These are phyloP conservation scores for Russula sp. DNA, from an alignment of 768 basidiomycete genomes.

Conservation along the genomic window DNA sequence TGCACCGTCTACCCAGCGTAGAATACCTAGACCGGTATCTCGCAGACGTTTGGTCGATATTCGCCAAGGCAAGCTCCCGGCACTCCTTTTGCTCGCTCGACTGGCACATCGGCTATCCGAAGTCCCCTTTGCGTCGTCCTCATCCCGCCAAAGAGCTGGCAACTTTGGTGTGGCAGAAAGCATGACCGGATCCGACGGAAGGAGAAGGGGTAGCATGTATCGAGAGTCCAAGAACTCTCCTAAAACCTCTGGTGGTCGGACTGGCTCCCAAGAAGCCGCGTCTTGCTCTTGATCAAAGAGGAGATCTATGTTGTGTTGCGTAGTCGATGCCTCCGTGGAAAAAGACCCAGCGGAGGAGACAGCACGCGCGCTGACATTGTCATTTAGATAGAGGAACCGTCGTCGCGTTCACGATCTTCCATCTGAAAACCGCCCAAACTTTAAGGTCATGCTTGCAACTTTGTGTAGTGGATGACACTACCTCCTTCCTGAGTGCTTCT, in stretches of 20 bases:
- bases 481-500: constrained; percentile 80
- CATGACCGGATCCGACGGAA: constrained; percentile 78
- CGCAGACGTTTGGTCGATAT: constrained; percentile 59
- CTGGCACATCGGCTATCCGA: constrained; percentile 37
- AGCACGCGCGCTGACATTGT: constrained; percentile 35
- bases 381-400: constrained; percentile 43
- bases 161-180: constrained; percentile 66
- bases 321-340: constrained; percentile 36
- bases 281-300: constrained; percentile 71
- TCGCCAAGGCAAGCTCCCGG: constrained; percentile 51
- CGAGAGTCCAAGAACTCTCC: constrained; percentile 92
- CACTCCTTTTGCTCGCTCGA: constrained; percentile 43
- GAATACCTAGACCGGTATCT: constrained; percentile 53
- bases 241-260: constrained; percentile 71
- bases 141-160: constrained; percentile 39
- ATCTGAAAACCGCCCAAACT: constrained; percentile 47
- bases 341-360: constrained; percentile 33
- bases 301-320: constrained; percentile 66
- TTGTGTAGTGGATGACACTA: constrained; percentile 34
- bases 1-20: constrained; percentile 71
- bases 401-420: constrained; percentile 63
- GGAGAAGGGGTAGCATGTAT: constrained; percentile 84
- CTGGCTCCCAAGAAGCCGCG: constrained; percentile 72
- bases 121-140: constrained; percentile 33
- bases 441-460: background rate